Percentiles rank a stretch among this genome's conserved stretches.
These are phyloP conservation scores for Thuja plicata DNA, from an alignment of 83 land plant species.

Conservation along the genomic window DNA sequence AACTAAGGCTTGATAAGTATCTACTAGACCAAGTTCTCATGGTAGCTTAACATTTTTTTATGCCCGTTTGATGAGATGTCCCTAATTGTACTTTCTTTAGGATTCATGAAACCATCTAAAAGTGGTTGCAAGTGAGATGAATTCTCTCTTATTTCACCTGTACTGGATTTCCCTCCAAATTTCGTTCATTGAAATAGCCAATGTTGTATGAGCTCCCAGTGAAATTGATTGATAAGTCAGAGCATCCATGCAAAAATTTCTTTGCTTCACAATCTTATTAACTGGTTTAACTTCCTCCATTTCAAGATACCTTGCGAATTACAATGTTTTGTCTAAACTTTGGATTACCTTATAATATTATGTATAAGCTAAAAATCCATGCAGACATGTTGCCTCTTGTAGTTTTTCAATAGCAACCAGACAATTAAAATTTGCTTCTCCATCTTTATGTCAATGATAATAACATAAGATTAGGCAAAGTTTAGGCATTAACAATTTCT, in stretches of 20 bases:
- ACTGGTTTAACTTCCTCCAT: conserved; percentile 99
- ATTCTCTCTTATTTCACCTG: conserved; percentile 99
- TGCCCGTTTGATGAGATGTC: conserved; percentile 98
- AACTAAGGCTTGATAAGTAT: conserved; percentile 95
- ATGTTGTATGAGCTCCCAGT: conserved; percentile 85
- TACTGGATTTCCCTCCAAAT: conserved; percentile 97
- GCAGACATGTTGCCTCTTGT: conserved; percentile 92
- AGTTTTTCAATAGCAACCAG: conserved; percentile 95
- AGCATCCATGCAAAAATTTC: conserved; percentile 99
- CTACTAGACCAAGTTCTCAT: conserved; percentile 98
- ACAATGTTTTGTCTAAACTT: conserved; percentile 70
- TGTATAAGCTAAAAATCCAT: conserved; percentile 88
- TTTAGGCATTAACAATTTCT: conserved; percentile 92
- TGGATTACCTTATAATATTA: conserved; percentile 89
- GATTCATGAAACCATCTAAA: conserved; percentile 88
- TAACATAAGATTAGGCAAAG: conserved; percentile 96
- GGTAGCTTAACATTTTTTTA: conserved; percentile 95
- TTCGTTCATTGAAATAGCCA: conserved; percentile 95
- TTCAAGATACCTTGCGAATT: conserved; percentile 90
- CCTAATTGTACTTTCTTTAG: conserved; percentile 94
- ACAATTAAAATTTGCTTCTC: conserved; percentile 95
- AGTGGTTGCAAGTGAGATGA: conserved; percentile 87
- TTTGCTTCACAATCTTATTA: conserved; percentile 91
- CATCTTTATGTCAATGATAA: conserved; percentile 97
- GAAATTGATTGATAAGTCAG: conserved; percentile 99